These are phyloP conservation scores for Acanthamoeba culbertsoni DNA, from an alignment of 208 protist genomes.

Conservation along the genomic window DNA sequence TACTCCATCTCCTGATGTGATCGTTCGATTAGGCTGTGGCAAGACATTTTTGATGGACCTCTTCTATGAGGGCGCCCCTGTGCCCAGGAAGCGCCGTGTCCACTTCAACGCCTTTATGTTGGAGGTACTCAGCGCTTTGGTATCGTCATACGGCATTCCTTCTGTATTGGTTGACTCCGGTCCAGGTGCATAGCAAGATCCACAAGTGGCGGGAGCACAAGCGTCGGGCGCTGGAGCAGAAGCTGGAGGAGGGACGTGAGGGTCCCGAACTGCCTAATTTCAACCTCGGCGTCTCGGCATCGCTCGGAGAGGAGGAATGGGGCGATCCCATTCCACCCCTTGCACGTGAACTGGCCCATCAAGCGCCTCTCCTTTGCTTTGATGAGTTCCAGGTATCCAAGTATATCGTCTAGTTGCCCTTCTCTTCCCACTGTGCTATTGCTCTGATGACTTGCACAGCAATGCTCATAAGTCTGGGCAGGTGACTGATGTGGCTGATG, in stretches of 20 bases:
- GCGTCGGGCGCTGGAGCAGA: not conserved
- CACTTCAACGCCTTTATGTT: slow-evolving; percentile 97
- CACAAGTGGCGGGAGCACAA: slow-evolving; percentile 42
- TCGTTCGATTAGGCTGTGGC: slow-evolving; percentile 85
- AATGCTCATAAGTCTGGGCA: too few relatives aligned
- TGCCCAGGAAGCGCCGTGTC: slow-evolving; percentile 85
- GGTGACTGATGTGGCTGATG: slow-evolving; percentile 93
- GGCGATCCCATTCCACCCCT: slow-evolving; percentile 83
- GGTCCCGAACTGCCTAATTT: slow-evolving; percentile 32
- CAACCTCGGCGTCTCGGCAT: slow-evolving; percentile 1
- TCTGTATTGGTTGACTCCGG: not conserved
- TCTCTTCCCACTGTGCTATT: not conserved
- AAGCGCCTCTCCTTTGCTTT: slow-evolving; percentile 94
- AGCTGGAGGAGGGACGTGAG: not conserved
- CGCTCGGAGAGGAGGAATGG: not conserved
- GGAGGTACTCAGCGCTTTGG: slow-evolving; percentile 82
- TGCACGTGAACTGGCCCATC: slow-evolving; percentile 86
- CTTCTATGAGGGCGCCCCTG: slow-evolving; percentile 87
- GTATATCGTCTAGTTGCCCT: not conserved
- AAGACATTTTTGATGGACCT: slow-evolving; percentile 96
- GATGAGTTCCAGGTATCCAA: slow-evolving; percentile 76
- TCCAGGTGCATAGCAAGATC: slow-evolving; percentile 64
- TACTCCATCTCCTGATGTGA: not conserved
- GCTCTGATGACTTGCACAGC: slow-evolving; percentile 36
- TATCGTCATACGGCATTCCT: not conserved